phyloP scores from a whole-genome alignment of 2,329 filamentous ascomycete genomes.

The Aureobasidium melanogenum region DNA sequence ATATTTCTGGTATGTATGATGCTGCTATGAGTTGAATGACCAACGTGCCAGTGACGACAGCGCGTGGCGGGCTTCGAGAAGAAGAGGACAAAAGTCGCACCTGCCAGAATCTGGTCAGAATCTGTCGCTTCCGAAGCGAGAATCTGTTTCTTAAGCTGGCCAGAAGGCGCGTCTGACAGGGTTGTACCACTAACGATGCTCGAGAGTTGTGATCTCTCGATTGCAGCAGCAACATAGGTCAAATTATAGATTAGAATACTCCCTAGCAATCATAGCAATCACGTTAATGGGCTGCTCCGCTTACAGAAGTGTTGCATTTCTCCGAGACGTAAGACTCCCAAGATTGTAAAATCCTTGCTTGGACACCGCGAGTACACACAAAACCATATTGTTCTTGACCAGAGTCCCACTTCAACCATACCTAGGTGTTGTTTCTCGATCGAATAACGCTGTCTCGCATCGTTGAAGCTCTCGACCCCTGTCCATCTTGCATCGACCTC shows the following conservation, averaged over 20 bases:
- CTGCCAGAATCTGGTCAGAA: background rate
- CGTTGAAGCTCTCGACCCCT: too few relatives aligned
- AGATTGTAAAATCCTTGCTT: too few relatives aligned
- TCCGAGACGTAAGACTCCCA: too few relatives aligned
- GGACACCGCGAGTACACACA: too few relatives aligned
- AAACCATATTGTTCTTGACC: too few relatives aligned
- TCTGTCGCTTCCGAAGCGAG: background rate
- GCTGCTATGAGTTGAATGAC: background rate
- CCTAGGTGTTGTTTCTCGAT: background rate
- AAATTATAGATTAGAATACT: background rate
- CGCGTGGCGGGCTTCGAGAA: background rate
- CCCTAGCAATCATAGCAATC: background rate
- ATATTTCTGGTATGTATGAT: background rate
- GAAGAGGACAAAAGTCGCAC: background rate
- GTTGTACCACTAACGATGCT: background rate
- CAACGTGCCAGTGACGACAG: background rate
- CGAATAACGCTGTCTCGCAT: background rate
- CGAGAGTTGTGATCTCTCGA: background rate
- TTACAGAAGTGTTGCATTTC: background rate
- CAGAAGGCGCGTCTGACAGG: background rate
- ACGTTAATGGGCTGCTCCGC: background rate
- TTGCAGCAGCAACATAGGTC: background rate
- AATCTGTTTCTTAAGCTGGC: background rate
- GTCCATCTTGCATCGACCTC: background rate
- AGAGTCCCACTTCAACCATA: too few relatives aligned